phyloP scores from a whole-genome alignment of 2,329 filamentous ascomycete genomes.

The Aspergillus ochraceoroseus region DNA sequence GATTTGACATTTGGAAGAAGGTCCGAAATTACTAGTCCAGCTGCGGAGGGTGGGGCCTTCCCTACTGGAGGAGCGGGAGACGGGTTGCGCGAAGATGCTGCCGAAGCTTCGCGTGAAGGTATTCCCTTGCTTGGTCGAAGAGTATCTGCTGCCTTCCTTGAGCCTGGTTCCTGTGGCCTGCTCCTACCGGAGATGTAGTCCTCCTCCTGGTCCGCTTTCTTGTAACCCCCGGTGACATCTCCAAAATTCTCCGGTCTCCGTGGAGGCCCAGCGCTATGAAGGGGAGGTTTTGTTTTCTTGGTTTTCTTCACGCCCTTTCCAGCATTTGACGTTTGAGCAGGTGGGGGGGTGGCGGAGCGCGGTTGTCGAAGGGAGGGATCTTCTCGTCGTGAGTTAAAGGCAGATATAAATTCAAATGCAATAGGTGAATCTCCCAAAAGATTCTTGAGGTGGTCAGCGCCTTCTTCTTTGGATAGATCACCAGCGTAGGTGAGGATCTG shows the following conservation, averaged over 20 bases:
- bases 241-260: conserved; percentile 61
- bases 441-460: conserved; percentile 79
- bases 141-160: conserved; percentile 12
- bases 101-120: conserved; percentile 40
- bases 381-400: conserved; percentile 64
- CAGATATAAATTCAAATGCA: conserved; percentile 65
- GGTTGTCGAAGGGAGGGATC: conserved; percentile 13
- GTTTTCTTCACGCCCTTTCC: conserved; percentile 32
- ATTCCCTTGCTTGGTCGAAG: conserved; percentile 36
- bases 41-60: conserved; percentile 60
- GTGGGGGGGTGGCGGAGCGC: conserved; percentile 1
- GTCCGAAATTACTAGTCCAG: conserved; percentile 79
- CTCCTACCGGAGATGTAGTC: conserved; percentile 63
- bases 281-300: conserved; percentile 55
- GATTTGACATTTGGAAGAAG: conserved; percentile 55
- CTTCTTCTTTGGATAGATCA: conserved; percentile 69
- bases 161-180: conserved; percentile 32
- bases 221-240: conserved; percentile 64
- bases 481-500: conserved; percentile 79
- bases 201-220: conserved; percentile 63
- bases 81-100: conserved; percentile 45
- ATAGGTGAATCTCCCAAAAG: conserved; percentile 81
- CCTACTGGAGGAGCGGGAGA: conserved; percentile 32
- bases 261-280: conserved; percentile 59
- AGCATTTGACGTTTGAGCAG: conserved; percentile 17